Conservation (phyloP, 2,329 filamentous ascomycete species). For the Aspergillus sp. region DNA sequence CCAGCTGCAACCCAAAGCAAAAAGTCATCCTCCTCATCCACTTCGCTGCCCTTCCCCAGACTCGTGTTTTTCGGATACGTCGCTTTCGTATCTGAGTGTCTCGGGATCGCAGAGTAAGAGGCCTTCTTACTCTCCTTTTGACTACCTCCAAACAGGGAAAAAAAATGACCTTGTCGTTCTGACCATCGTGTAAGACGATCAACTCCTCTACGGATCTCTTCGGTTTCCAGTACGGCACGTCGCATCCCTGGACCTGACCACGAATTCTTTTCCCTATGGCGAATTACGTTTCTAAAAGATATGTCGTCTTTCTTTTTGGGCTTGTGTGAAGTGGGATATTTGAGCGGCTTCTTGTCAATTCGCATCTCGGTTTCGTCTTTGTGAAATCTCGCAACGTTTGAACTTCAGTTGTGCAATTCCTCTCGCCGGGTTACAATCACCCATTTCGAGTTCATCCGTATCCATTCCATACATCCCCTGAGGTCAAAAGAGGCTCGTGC, state of each 20-base stretch:
- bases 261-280: conserved; percentile 38
- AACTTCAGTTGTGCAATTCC: conserved; percentile 17
- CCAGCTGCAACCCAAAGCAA: conserved; percentile 15
- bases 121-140: conserved; percentile 3
- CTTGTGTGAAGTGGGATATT: conserved; percentile 42
- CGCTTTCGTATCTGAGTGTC: neutral
- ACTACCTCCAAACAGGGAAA: neutral
- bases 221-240: conserved; percentile 1
- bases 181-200: conserved; percentile 23
- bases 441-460: conserved; percentile 17
- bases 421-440: conserved; percentile 17
- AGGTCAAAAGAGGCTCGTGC: neutral
- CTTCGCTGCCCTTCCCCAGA: conserved; percentile 6
- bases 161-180: conserved; percentile 19
- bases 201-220: conserved; percentile 4
- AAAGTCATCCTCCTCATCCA: conserved; percentile 6
- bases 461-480: conserved; percentile 13
- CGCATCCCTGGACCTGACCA: conserved; percentile 19
- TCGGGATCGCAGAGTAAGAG: conserved; percentile 7
- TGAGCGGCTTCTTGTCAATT: conserved; percentile 36
- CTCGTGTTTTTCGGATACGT: neutral
- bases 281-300: conserved; percentile 41
- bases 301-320: conserved; percentile 44
- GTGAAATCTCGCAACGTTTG: conserved; percentile 22
- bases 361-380: conserved; percentile 26